phyloP scores from a whole-genome alignment of 768 basidiomycete species.

The Pulveroboletus ravenelii region DNA sequence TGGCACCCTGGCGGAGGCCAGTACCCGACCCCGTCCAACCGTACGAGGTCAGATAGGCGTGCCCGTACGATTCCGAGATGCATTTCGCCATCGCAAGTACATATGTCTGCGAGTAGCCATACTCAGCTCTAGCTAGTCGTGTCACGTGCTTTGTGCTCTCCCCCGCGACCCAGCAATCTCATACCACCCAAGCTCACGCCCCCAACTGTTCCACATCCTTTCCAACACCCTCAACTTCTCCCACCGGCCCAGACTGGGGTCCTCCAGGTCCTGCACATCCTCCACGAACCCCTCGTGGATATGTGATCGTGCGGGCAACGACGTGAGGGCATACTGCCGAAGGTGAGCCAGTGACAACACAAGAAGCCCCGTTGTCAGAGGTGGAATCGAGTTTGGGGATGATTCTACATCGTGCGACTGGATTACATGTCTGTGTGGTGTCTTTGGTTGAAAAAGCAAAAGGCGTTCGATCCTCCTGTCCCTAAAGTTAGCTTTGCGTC shows the following conservation, averaged over 20 bases:
- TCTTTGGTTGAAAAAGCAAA: conserved; percentile 46
- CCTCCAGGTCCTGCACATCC: conserved; percentile 79
- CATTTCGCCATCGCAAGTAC: not conserved
- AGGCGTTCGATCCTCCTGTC: conserved; percentile 64
- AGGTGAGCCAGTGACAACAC: conserved; percentile 67
- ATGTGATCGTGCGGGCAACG: conserved; percentile 53
- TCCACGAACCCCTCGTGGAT: conserved; percentile 78
- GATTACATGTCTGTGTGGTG: conserved; percentile 13
- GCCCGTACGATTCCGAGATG: conserved; percentile 35
- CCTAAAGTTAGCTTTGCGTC: conserved; percentile 5
- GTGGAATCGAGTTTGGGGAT: conserved; percentile 27
- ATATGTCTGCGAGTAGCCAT: not conserved
- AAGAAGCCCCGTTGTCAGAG: conserved; percentile 68
- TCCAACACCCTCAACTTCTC: conserved; percentile 78
- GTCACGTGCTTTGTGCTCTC: conserved; percentile 9
- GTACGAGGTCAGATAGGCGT: conserved; percentile 69
- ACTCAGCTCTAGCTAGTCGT: too few relatives aligned
- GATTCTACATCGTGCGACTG: not conserved
- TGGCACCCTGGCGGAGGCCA: conserved; percentile 79
- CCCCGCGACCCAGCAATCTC: conserved; percentile 15
- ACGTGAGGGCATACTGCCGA: conserved; percentile 55
- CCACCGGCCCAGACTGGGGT: conserved; percentile 57
- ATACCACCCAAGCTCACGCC: conserved; percentile 59
- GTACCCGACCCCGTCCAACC: conserved; percentile 88
- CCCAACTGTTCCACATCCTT: conserved; percentile 90